A percentile compares a stretch with the other conserved stretches of the same genome.
phyloP scores from a whole-genome alignment of 2,329 filamentous ascomycete species.

The Corynespora cassiicola region DNA sequence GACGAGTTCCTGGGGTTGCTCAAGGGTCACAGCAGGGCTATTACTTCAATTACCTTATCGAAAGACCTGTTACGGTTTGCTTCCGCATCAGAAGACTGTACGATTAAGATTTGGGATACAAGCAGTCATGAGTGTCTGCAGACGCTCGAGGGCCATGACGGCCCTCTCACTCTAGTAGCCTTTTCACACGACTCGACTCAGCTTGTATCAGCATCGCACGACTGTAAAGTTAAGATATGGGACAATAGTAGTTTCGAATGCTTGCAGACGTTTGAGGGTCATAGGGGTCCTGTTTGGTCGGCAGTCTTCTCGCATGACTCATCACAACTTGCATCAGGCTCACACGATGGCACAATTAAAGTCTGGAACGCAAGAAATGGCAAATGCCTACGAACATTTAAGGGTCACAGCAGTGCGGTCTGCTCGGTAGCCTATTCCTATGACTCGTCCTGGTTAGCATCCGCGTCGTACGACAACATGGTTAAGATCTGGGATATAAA shows the following conservation, averaged over 20 bases:
- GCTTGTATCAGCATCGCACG: conserved; percentile 21
- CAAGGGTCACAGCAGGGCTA: too few species aligned
- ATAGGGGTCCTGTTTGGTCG: neutral
- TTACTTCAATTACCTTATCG: too few species aligned
- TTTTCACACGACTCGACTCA: conserved; percentile 23
- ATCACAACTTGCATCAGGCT: conserved; percentile 1
- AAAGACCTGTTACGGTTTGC: too few species aligned
- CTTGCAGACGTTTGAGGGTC: conserved; percentile 21
- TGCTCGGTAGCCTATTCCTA: conserved; percentile 22
- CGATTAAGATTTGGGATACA: conserved; percentile 22
- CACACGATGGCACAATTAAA: conserved; percentile 1
- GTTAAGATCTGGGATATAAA: neutral
- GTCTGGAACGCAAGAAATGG: conserved; percentile 4
- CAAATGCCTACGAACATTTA: conserved; percentile 10
- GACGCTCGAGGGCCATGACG: conserved; percentile 21
- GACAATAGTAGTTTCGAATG: conserved; percentile 18
- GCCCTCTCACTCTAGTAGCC: conserved; percentile 16
- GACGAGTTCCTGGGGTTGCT: too few species aligned
- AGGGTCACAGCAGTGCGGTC: conserved; percentile 17
- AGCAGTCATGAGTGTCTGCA: conserved; percentile 10
- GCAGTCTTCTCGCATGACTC: neutral
- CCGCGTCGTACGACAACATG: conserved; percentile 13
- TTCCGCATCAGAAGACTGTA: conserved; percentile 19
- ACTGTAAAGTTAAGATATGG: conserved; percentile 26
- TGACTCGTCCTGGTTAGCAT: conserved; percentile 19